Conservation (phyloP, 345 rosid genomes). For the Sonneratia caseolaris region DNA sequence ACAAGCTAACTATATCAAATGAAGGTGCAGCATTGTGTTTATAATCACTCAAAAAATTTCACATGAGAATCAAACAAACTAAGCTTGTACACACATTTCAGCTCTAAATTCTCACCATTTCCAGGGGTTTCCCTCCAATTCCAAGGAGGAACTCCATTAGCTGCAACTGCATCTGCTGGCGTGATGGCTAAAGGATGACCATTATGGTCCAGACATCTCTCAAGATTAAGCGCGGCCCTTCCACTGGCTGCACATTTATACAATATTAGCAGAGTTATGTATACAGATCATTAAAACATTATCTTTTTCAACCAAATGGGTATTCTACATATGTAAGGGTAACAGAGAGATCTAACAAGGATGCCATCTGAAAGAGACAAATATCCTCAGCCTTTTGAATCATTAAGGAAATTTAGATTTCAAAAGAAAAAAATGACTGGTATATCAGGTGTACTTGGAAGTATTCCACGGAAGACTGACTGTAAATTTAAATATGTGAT, state of each 20-base stretch:
- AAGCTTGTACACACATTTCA: not conserved
- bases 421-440: not conserved
- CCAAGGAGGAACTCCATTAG: constrained; percentile 95
- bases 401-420: not conserved
- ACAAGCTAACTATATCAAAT: not conserved
- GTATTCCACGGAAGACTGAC: not conserved
- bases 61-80: not conserved
- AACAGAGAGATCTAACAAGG: not conserved
- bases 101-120: constrained; percentile 42
- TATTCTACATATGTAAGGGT: not conserved
- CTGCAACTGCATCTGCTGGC: constrained; percentile 72
- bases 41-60: not conserved
- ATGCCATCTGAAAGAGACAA: not conserved
- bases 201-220: constrained; percentile 89
- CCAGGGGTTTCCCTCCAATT: constrained; percentile 95
- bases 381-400: not conserved
- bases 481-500: no score
- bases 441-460: not conserved
- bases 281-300: no score
- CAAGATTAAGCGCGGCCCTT: constrained; percentile 82
- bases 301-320: not conserved
- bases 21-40: not conserved
- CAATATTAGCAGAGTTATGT: not conserved
- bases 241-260: constrained; percentile 50
- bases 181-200: constrained; percentile 67